Evolutionary conservation across 192 early-diverging fungal genomes (phyloP).

Genomic region (Umbelopsis sp.): DNA sequence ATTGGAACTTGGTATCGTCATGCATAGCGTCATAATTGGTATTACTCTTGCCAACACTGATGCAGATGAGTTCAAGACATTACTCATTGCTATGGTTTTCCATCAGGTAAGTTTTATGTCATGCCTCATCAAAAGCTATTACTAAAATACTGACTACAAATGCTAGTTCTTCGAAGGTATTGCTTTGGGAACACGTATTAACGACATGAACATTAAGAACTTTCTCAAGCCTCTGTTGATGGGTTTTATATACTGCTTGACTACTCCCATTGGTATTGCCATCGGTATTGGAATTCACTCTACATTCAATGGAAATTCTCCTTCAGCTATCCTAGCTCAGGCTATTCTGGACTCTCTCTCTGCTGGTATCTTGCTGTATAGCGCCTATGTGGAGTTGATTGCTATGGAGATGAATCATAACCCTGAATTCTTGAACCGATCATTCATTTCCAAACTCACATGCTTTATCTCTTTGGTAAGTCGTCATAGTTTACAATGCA

Average conservation of each 20-base stretch:
- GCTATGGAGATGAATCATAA: slow-evolving; percentile 50
- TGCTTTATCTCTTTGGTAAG: slow-evolving; percentile 31
- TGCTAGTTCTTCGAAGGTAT: slow-evolving; percentile 57
- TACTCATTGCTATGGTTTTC: slow-evolving; percentile 70
- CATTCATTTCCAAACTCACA: slow-evolving; percentile 4
- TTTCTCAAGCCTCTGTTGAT: slow-evolving; percentile 43
- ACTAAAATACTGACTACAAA: slow-evolving; percentile 56
- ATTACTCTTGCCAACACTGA: slow-evolving; percentile 65
- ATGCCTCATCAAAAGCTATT: no score
- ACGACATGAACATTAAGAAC: slow-evolving; percentile 30
- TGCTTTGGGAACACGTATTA: slow-evolving; percentile 49
- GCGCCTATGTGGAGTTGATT: slow-evolving; percentile 72
- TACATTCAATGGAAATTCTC: slow-evolving; percentile 65
- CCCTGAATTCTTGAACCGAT: slow-evolving; percentile 13
- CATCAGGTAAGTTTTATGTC: slow-evolving; percentile 60
- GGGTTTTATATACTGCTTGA: slow-evolving; percentile 62
- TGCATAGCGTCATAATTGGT: slow-evolving; percentile 80
- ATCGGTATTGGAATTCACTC: slow-evolving; percentile 78
- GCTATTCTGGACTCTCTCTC: slow-evolving; percentile 79
- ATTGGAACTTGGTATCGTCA: slow-evolving; percentile 76
- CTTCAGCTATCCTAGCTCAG: slow-evolving; percentile 58
- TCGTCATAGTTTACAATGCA: background rate
- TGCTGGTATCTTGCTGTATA: slow-evolving; percentile 82
- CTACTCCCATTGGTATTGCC: slow-evolving; percentile 79
- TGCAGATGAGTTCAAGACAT: slow-evolving; percentile 55